phyloP scores from a whole-genome alignment of 441 rosid species.

The Croton setiger region DNA sequence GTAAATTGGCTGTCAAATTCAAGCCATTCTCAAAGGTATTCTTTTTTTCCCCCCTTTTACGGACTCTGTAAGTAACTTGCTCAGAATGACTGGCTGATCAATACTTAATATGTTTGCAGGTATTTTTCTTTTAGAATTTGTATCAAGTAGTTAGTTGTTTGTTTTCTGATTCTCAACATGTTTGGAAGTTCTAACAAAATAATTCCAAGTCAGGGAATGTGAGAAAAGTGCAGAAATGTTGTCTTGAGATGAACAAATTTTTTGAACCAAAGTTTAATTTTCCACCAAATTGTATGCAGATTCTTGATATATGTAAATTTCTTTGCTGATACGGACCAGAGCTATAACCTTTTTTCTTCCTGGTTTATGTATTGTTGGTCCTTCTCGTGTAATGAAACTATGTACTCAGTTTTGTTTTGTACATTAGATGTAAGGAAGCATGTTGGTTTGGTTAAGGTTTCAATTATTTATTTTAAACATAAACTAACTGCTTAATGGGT shows the following conservation, averaged over 20 bases:
- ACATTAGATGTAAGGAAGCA: too few species aligned
- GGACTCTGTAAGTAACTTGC: neutral
- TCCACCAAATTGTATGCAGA: neutral
- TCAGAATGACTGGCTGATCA: neutral
- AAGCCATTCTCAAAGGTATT: conserved; percentile 82
- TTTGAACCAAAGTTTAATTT: neutral
- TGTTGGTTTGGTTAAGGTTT: too few species aligned
- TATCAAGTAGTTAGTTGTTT: neutral
- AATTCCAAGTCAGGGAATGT: conserved; percentile 49
- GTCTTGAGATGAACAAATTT: conserved; percentile 47
- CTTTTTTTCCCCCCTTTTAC: neutral
- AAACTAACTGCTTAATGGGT: too few species aligned
- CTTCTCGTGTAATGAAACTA: too few species aligned
- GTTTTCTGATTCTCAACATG: neutral
- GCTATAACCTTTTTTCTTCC: neutral
- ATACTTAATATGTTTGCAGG: conserved; percentile 57
- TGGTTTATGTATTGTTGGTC: too few species aligned
- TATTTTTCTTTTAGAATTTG: conserved; percentile 17
- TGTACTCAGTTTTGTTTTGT: too few species aligned
- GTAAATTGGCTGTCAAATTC: conserved; percentile 81
- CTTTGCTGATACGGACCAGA: neutral
- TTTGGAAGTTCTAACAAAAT: conserved; percentile 5
- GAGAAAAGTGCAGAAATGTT: conserved; percentile 63
- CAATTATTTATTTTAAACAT: too few species aligned
- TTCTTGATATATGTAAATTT: conserved; percentile 4